These are phyloP conservation scores for Chlamydomonas asymmetrica DNA, from an alignment of 139 green algal genomes.

Conservation along the genomic window DNA sequence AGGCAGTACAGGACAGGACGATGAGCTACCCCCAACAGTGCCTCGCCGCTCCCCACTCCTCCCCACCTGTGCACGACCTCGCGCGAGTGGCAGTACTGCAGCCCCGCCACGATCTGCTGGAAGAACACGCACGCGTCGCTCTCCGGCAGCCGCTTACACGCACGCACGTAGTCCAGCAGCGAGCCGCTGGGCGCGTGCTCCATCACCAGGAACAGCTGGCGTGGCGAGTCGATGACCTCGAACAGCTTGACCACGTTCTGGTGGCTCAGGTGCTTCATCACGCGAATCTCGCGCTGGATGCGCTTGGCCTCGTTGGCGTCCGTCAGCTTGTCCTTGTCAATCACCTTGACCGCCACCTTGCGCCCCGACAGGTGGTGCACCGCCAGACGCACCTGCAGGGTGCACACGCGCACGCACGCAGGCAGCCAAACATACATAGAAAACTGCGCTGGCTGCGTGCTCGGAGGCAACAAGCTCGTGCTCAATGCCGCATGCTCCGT, in stretches of 20 bases:
- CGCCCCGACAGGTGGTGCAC: constrained; percentile 66
- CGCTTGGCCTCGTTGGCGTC: constrained; percentile 61
- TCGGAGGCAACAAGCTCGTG: too few species aligned
- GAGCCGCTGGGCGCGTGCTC: constrained; percentile 79
- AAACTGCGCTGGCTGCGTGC: too few species aligned
- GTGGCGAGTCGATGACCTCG: constrained; percentile 72
- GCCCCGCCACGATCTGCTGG: constrained; percentile 65
- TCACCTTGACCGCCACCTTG: constrained; percentile 86
- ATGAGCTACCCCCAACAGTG: too few species aligned
- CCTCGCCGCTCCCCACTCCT: too few species aligned
- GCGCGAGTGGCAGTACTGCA: constrained; percentile 79
- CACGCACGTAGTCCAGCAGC: constrained; percentile 87
- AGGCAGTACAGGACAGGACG: too few species aligned
- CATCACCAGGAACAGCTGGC: constrained; percentile 84
- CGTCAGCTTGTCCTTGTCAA: constrained; percentile 77
- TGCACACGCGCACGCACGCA: too few species aligned
- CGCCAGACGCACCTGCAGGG: constrained; percentile 54
- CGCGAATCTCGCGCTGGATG: constrained; percentile 78
- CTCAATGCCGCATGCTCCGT: too few species aligned
- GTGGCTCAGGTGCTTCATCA: constrained; percentile 79
- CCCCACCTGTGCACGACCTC: constrained; percentile 67
- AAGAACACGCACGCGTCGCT: constrained; percentile 70
- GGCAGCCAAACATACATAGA: background rate
- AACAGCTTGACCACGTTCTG: constrained; percentile 54
- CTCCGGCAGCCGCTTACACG: constrained; percentile 78